These are phyloP conservation scores for Pseudogymnoascus sp. DNA, from an alignment of 2,329 filamentous ascomycete genomes.

Conservation along the genomic window DNA sequence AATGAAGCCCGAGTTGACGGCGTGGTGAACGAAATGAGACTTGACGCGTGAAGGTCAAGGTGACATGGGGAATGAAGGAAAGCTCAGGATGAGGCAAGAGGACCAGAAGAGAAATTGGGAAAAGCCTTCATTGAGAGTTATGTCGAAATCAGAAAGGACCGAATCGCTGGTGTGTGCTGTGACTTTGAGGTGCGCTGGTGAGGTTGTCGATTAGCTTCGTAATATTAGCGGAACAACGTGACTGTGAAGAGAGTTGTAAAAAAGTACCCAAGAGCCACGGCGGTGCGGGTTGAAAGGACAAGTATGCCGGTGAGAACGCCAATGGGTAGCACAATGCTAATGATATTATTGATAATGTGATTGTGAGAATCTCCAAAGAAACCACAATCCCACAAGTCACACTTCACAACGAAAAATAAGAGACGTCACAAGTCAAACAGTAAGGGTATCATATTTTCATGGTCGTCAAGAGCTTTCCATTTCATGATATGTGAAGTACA, in stretches of 20 bases:
- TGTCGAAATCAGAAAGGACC: not conserved
- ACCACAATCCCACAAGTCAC: not conserved
- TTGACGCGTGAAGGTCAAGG: too few relatives aligned
- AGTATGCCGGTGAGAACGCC: not conserved
- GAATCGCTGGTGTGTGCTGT: not conserved
- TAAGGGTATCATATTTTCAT: conserved; percentile 7
- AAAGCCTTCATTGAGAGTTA: not conserved
- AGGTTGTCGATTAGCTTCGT: not conserved
- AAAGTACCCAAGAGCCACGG: not conserved
- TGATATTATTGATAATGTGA: not conserved
- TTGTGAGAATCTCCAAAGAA: not conserved
- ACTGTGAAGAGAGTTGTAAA: not conserved
- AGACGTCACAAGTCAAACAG: not conserved
- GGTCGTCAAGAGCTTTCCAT: conserved; percentile 9
- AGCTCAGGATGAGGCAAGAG: not conserved
- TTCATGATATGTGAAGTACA: conserved; percentile 9
- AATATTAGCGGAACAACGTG: not conserved
- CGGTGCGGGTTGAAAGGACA: too few relatives aligned
- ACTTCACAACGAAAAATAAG: not conserved
- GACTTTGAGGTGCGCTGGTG: not conserved
- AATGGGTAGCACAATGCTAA: not conserved
- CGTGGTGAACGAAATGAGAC: not conserved
- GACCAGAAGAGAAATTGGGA: not conserved
- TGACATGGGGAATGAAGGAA: not conserved
- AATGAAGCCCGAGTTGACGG: not conserved